Conservation (phyloP, 257 asterid genomes). For the Nemophila menziesii region DNA sequence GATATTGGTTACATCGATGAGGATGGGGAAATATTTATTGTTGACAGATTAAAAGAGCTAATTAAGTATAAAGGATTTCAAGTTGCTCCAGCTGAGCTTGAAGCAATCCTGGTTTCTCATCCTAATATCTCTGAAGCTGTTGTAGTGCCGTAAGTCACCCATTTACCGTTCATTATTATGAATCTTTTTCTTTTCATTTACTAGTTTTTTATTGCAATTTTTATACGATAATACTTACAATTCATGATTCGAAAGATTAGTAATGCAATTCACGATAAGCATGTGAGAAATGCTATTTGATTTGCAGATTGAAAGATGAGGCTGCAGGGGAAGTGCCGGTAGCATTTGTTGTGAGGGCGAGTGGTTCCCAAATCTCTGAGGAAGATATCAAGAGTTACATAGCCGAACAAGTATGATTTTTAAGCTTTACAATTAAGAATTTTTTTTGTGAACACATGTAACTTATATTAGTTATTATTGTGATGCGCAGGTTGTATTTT, state of each 20-base stretch:
- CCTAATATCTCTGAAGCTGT: constrained; percentile 45
- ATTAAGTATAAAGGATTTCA: constrained; percentile 53
- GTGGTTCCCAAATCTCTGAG: constrained; percentile 32
- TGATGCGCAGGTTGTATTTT: neutral
- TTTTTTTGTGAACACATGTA: neutral
- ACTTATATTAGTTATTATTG: too few relatives aligned
- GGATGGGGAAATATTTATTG: constrained; percentile 38
- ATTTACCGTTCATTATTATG: neutral
- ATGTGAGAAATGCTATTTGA: too few relatives aligned
- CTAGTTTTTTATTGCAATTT: too few relatives aligned
- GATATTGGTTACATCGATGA: constrained; percentile 41
- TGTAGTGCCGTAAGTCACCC: constrained; percentile 42
- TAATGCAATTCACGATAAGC: too few relatives aligned
- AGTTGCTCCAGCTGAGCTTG: constrained; percentile 54
- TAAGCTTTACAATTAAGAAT: neutral
- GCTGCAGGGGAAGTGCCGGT: constrained; percentile 66
- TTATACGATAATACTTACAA: neutral
- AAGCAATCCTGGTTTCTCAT: constrained; percentile 41
- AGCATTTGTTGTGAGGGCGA: constrained; percentile 46
- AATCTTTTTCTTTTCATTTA: neutral
- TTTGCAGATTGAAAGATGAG: constrained; percentile 47
- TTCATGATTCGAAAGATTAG: too few relatives aligned
- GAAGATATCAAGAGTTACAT: constrained; percentile 41
- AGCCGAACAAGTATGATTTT: constrained; percentile 33
- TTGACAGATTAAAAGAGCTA: constrained; percentile 48